These are phyloP conservation scores for Ascochyta lentis DNA, from an alignment of 2,329 filamentous ascomycete genomes.

Conservation along the genomic window DNA sequence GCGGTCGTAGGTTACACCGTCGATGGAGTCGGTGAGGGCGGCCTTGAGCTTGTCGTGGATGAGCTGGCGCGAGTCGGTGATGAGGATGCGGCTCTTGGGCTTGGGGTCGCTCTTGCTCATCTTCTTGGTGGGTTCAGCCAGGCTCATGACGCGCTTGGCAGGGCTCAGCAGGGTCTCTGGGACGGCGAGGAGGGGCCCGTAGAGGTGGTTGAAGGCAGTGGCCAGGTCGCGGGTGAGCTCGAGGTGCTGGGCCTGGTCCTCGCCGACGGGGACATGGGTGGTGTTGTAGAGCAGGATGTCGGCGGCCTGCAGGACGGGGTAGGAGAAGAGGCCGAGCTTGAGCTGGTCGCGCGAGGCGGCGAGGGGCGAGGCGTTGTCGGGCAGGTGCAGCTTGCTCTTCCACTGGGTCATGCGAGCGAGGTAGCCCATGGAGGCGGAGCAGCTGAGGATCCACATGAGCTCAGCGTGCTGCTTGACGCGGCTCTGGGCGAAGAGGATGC, in stretches of 20 bases:
- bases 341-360: constrained; percentile 62
- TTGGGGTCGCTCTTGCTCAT: constrained; percentile 92
- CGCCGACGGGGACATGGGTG: constrained; percentile 95
- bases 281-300: constrained; percentile 87
- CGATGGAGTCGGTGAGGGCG: constrained; percentile 78
- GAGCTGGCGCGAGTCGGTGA: constrained; percentile 71
- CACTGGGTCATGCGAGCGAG: constrained; percentile 99
- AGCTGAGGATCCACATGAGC: constrained; percentile 96
- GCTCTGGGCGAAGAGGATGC: constrained; percentile 83
- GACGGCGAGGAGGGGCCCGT: constrained; percentile 52
- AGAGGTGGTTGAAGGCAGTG: constrained; percentile 84
- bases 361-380: constrained; percentile 64
- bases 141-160: constrained; percentile 86
- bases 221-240: constrained; percentile 90
- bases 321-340: constrained; percentile 91
- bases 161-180: constrained; percentile 54
- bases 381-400: constrained; percentile 82
- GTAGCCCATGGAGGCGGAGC: constrained; percentile 89
- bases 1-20: constrained; percentile 75
- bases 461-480: constrained; percentile 80
- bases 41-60: constrained; percentile 74
- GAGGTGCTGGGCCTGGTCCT: constrained; percentile 92
- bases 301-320: constrained; percentile 93
- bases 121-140: constrained; percentile 77
- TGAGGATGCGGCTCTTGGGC: constrained; percentile 76